Conservation (phyloP, 768 basidiomycete species). For the Boletus reticulatus region DNA sequence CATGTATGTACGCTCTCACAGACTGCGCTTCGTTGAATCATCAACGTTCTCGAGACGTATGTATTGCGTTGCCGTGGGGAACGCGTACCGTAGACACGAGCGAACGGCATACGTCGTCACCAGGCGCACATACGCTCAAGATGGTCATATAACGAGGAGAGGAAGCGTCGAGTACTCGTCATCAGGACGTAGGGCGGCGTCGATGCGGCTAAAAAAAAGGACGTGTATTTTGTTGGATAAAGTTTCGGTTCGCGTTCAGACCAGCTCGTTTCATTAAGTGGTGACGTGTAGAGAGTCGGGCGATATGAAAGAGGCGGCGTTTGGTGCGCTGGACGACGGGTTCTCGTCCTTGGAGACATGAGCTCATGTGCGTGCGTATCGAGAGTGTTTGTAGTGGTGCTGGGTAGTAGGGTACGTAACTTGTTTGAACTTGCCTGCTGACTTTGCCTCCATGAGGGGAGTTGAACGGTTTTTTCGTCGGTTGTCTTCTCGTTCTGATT, state of each 20-base stretch:
- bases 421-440: neutral
- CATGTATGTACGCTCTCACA: neutral
- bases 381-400: too few relatives aligned
- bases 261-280: constrained; percentile 8
- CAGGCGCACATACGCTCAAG: neutral
- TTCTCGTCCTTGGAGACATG: neutral
- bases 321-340: neutral
- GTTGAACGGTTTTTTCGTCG: constrained; percentile 8
- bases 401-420: constrained; percentile 2
- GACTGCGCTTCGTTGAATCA: neutral
- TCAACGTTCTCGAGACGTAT: neutral
- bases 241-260: neutral
- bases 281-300: constrained; percentile 2
- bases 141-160: neutral
- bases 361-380: neutral
- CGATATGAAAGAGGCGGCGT: constrained; percentile 9
- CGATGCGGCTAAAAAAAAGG: neutral
- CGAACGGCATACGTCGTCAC: neutral
- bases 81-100: neutral
- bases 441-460: neutral
- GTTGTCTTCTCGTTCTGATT: constrained; percentile 9
- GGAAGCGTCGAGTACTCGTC: neutral
- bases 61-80: constrained; percentile 13
- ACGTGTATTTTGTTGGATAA: neutral
- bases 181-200: neutral